Evolutionary conservation across 1,284 basidiomycete species (phyloP).

Genomic region (Wallemia hederae): DNA sequence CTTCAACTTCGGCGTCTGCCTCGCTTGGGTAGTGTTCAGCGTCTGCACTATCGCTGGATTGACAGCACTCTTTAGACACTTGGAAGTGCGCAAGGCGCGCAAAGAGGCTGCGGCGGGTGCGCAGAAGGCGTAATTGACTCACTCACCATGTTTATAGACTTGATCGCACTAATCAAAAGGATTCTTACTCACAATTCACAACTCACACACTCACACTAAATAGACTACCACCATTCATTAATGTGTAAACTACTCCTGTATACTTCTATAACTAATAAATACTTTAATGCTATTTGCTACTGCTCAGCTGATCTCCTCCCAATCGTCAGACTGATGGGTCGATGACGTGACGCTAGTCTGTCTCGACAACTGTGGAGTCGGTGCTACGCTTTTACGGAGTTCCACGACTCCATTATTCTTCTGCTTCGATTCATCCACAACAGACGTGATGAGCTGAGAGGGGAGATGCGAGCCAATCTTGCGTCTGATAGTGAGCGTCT

Average conservation of each 20-base stretch:
- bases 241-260: no score
- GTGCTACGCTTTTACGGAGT: background rate
- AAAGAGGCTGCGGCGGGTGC: background rate
- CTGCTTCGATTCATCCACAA: background rate
- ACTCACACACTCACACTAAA: no score
- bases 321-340: background rate
- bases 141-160: no score
- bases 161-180: no score
- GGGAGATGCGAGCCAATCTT: background rate
- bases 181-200: no score
- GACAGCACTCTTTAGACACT: background rate
- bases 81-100: background rate
- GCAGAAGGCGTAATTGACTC: background rate
- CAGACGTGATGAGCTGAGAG: background rate
- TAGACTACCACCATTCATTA: no score
- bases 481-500: background rate
- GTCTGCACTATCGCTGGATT: background rate
- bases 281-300: background rate
- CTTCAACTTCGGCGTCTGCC: conserved; percentile 20
- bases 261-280: background rate
- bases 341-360: background rate
- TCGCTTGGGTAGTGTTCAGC: conserved; percentile 20
- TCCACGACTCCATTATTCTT: background rate
- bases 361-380: background rate
- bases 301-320: background rate